Base-by-base conservation (phyloP, 2,329 filamentous ascomycete genomes). In the Monilinia polystroma region DNA sequence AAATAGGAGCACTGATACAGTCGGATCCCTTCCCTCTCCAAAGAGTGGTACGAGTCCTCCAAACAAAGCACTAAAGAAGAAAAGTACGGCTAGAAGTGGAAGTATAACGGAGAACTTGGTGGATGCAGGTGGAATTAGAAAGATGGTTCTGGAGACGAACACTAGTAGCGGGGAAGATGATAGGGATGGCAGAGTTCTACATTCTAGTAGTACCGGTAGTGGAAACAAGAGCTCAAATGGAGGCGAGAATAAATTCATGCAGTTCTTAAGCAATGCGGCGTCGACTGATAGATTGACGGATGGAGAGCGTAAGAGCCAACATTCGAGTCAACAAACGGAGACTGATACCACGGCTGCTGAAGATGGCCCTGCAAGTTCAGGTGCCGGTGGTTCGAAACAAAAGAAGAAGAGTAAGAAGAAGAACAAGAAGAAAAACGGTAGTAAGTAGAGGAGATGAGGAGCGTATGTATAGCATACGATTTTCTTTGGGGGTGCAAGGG, bases 41-140 rank as follows among this genome's bases (percentile, higher is more conserved):
- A 58, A 47, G 18, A 64, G 63, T 11, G 72, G 70, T n/a, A 71
- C 70, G 66, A 76, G 72, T 64, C 75, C 71, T 73, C 43, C 43
- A n/a, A 16, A 38, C 45, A 55, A 32, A 35, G 78, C 70, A 38
- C 78, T 79, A 51, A 73, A 76, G 23, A 78, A 78, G 60, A 79
- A 79, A 45, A 81, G 83, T 11, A 80, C 82, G 5, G 87, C 88
- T 7, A 83, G 90, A 66, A 91, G 88, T 71, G 90, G 91, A 38
- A 91, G 88, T 75, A 92, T 93, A 72, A 92, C 90, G 0, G 90
- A 93, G 77, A 91, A 90, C 68, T 81, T 91, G n/a, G 80, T 93
- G 66, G 89, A 93, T 73, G 82, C 88, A 2, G 87, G 88, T 66
- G 91, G 91, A 2, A 84, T 93, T 63, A 86, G 87, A 70, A 94